Evolutionary conservation across 306 rosid species (phyloP).

Genomic region (Astragalus membranaceus): DNA sequence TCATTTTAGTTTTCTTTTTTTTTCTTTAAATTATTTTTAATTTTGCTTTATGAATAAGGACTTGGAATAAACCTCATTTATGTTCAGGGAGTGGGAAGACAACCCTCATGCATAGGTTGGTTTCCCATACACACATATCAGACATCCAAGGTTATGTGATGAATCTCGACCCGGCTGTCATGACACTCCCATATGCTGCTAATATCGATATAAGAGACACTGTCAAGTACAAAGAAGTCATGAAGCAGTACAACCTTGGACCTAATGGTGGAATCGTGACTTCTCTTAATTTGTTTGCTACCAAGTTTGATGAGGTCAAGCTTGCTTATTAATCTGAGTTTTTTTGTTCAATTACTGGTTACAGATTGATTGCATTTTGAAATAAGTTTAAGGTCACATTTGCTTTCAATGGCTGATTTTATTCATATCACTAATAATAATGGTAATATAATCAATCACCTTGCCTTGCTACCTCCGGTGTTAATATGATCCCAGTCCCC

Average conservation of each 20-base stretch:
- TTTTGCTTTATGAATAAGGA: neutral
- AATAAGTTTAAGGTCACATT: neutral
- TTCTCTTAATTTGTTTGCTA: slow-evolving; percentile 89
- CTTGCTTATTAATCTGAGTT: neutral
- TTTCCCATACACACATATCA: slow-evolving; percentile 52
- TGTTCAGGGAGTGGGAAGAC: slow-evolving; percentile 87
- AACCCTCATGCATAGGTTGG: slow-evolving; percentile 72
- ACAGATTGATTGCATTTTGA: neutral
- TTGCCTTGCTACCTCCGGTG: no score
- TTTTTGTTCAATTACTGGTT: neutral
- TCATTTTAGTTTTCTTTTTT: neutral
- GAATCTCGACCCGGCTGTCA: slow-evolving; percentile 92
- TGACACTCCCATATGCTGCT: slow-evolving; percentile 73
- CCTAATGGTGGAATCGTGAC: slow-evolving; percentile 97
- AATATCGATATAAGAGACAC: slow-evolving; percentile 93
- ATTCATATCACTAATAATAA: neutral
- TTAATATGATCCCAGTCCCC: no score
- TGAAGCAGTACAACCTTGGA: slow-evolving; percentile 95
- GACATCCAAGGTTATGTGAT: slow-evolving; percentile 64
- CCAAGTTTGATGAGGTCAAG: slow-evolving; percentile 91
- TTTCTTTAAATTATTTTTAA: neutral
- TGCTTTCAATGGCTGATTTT: neutral
- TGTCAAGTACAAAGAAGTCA: slow-evolving; percentile 87
- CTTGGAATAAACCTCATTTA: slow-evolving; percentile 6
- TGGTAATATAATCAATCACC: neutral